These are phyloP conservation scores for Macrolepiota fuliginosa DNA, from an alignment of 768 basidiomycete genomes.

Conservation along the genomic window DNA sequence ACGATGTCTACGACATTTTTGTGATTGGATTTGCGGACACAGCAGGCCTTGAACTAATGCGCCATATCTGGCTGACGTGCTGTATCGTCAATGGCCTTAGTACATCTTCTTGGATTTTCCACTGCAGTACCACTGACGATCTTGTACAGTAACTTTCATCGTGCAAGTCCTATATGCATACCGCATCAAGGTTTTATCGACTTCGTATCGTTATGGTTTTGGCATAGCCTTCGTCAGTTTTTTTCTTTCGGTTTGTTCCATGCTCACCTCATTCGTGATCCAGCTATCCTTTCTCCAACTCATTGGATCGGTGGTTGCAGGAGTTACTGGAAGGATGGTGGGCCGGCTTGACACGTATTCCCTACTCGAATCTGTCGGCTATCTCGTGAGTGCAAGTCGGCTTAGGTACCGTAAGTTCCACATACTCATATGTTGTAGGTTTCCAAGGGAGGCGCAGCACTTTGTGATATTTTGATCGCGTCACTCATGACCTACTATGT, in stretches of 20 bases:
- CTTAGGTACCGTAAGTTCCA: not conserved
- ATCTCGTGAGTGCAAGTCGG: not conserved
- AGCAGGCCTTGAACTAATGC: not conserved
- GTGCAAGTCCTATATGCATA: conserved; percentile 28
- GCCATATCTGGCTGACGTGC: not conserved
- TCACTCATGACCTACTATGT: not conserved
- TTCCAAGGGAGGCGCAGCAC: not conserved
- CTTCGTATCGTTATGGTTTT: conserved; percentile 1
- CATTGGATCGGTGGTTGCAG: not conserved
- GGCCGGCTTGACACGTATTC: not conserved
- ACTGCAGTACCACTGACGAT: not conserved
- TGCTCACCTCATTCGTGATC: not conserved
- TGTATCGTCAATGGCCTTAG: not conserved
- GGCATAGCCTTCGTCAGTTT: not conserved
- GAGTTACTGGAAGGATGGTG: not conserved
- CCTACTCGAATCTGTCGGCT: not conserved
- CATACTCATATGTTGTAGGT: not conserved
- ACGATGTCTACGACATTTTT: not conserved
- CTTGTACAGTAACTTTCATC: conserved; percentile 21
- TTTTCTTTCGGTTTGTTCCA: not conserved
- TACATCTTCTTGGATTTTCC: not conserved
- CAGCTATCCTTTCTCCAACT: not conserved
- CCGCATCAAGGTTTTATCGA: conserved; percentile 23
- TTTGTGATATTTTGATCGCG: not conserved
- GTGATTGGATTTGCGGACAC: not conserved